Conservation (phyloP, 1,284 basidiomycete species). For the Rhodotorula sp. region DNA sequence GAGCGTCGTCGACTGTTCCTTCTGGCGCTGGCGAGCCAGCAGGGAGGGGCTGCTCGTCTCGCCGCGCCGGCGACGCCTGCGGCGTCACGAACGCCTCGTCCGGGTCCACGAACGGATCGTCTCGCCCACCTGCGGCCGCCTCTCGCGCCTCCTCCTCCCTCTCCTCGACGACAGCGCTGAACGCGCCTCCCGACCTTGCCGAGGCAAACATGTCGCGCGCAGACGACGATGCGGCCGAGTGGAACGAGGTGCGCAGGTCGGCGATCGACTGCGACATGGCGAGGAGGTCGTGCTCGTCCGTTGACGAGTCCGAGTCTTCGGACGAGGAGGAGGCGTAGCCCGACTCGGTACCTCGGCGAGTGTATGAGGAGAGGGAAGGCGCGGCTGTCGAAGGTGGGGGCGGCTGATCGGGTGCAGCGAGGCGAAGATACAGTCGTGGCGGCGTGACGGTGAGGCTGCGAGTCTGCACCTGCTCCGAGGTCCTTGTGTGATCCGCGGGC, state of each 20-base stretch:
- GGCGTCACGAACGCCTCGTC: slow-evolving; percentile 14
- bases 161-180: neutral
- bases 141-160: neutral
- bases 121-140: neutral
- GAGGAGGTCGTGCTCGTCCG: slow-evolving; percentile 49
- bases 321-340: slow-evolving; percentile 12
- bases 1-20: slow-evolving; percentile 20
- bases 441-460: slow-evolving; percentile 15
- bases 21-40: neutral
- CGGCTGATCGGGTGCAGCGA: neutral
- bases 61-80: neutral
- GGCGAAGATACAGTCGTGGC: slow-evolving; percentile 17
- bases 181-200: slow-evolving; percentile 27
- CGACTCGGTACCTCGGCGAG: neutral
- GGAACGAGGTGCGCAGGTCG: slow-evolving; percentile 50
- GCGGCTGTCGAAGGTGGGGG: neutral
- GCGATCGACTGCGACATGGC: slow-evolving; percentile 56
- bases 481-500: neutral
- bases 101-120: slow-evolving; percentile 13
- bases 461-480: slow-evolving; percentile 4
- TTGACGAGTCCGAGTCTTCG: slow-evolving; percentile 20
- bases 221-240: slow-evolving; percentile 23
- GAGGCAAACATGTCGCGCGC: slow-evolving; percentile 36
- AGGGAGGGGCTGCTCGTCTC: neutral
- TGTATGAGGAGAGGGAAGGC: slow-evolving; percentile 34